Evolutionary conservation across 2,329 filamentous ascomycete species (phyloP).

Genomic region (Blastomyces parvus): DNA sequence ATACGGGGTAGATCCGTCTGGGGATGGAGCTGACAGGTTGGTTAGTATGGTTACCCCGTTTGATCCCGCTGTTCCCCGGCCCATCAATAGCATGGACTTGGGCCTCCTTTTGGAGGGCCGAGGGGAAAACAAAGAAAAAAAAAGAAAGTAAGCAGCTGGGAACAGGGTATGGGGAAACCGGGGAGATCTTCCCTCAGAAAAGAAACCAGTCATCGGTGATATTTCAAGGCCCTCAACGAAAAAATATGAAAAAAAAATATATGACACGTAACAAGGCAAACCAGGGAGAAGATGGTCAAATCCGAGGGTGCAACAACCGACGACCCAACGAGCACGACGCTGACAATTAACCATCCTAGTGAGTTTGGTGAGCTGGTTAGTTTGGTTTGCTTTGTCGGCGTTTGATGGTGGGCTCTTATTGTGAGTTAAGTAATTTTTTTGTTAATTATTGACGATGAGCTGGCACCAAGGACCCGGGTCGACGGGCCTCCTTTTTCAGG

Average conservation of each 20-base stretch:
- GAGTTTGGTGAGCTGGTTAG: neutral
- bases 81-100: neutral
- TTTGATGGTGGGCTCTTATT: neutral
- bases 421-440: too few relatives aligned
- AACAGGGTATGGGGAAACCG: neutral
- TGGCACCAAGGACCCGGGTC: conserved; percentile 3
- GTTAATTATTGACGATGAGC: neutral
- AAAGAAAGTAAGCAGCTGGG: neutral
- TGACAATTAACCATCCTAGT: neutral
- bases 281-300: neutral
- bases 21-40: neutral
- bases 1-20: neutral
- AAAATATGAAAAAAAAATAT: too few relatives aligned
- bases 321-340: neutral
- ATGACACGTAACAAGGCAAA: neutral
- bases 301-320: neutral
- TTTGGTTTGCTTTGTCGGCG: neutral
- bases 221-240: neutral
- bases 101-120: neutral
- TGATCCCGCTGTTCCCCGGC: neutral
- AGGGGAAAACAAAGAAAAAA: too few relatives aligned
- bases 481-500: too few relatives aligned
- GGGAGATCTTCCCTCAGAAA: neutral
- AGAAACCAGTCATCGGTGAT: neutral
- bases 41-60: too few relatives aligned